Conservation (phyloP, 495 filamentous ascomycete genomes). For the Neurospora pannonica region DNA sequence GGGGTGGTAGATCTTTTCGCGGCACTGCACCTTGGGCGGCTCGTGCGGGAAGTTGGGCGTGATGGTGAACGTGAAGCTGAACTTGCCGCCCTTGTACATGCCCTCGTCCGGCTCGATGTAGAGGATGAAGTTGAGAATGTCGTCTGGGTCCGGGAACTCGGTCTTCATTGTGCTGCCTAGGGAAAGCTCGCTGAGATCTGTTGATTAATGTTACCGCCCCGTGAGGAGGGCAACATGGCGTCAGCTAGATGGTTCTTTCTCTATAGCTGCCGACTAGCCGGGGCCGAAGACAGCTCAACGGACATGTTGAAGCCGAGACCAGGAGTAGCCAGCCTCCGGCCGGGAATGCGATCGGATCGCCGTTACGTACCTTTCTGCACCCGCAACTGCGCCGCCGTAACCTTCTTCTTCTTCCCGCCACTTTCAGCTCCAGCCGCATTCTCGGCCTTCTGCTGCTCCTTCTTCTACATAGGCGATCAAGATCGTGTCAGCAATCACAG, state of each 20-base stretch:
- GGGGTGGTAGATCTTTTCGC: slow-evolving; percentile 97
- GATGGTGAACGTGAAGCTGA: slow-evolving; percentile 86
- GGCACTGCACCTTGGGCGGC: slow-evolving; percentile 95
- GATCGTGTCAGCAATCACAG: slow-evolving; percentile 46
- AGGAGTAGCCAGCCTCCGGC: not conserved
- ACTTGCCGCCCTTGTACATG: slow-evolving; percentile 87
- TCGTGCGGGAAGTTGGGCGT: slow-evolving; percentile 95
- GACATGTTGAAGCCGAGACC: not conserved
- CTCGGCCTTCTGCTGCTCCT: slow-evolving; percentile 89
- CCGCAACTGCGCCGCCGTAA: slow-evolving; percentile 88
- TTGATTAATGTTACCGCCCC: not conserved
- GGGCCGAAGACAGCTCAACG: not conserved
- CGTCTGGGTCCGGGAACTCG: slow-evolving; percentile 85
- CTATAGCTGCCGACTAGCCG: not conserved
- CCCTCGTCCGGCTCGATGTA: slow-evolving; percentile 95
- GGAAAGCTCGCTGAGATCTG: slow-evolving; percentile 88
- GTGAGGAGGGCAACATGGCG: not conserved
- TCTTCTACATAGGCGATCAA: slow-evolving; percentile 50
- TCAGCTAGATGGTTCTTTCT: not conserved
- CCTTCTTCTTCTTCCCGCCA: slow-evolving; percentile 90
- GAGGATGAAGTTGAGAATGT: slow-evolving; percentile 92
- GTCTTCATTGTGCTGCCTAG: slow-evolving; percentile 88
- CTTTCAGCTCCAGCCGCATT: slow-evolving; percentile 57
- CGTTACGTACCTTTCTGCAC: slow-evolving; percentile 76
- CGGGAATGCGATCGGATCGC: not conserved